phyloP scores from a whole-genome alignment of 805 yeast genomes.

The Candida taoyuanica region DNA sequence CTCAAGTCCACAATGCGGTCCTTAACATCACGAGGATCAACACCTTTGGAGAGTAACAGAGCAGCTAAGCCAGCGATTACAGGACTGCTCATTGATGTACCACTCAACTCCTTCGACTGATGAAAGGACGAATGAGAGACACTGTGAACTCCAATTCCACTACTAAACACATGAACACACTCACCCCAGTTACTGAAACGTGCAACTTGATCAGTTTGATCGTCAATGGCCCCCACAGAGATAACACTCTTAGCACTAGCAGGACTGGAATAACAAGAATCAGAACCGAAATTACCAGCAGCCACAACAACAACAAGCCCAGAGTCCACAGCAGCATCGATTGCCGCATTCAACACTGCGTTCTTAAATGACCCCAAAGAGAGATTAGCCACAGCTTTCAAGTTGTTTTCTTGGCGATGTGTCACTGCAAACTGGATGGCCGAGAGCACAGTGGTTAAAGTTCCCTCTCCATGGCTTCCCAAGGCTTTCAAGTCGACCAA shows the following conservation, averaged over 20 bases:
- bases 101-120: conserved; percentile 41
- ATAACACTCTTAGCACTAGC: conserved; percentile 70
- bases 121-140: conserved; percentile 33
- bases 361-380: conserved; percentile 76
- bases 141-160: conserved; percentile 69
- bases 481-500: conserved; percentile 74
- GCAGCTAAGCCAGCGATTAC: conserved; percentile 65
- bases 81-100: conserved; percentile 83
- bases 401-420: conserved; percentile 37
- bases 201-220: conserved; percentile 63
- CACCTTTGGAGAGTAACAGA: conserved; percentile 48
- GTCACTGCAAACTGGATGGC: conserved; percentile 67
- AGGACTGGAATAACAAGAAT: conserved; percentile 85
- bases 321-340: conserved; percentile 65
- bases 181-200: conserved; percentile 86
- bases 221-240: conserved; percentile 88
- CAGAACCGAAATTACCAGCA: conserved; percentile 76
- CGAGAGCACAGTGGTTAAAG: conserved; percentile 56
- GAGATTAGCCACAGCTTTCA: conserved; percentile 66
- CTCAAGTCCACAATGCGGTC: conserved; percentile 40
- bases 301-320: conserved; percentile 77
- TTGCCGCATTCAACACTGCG: conserved; percentile 64
- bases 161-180: conserved; percentile 85
- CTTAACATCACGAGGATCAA: conserved; percentile 38
- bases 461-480: conserved; percentile 64